A percentile compares a stretch with the other conserved stretches of the same genome.
These are phyloP conservation scores for Lentinus tigrinus DNA, from an alignment of 768 basidiomycete genomes.

Conservation along the genomic window DNA sequence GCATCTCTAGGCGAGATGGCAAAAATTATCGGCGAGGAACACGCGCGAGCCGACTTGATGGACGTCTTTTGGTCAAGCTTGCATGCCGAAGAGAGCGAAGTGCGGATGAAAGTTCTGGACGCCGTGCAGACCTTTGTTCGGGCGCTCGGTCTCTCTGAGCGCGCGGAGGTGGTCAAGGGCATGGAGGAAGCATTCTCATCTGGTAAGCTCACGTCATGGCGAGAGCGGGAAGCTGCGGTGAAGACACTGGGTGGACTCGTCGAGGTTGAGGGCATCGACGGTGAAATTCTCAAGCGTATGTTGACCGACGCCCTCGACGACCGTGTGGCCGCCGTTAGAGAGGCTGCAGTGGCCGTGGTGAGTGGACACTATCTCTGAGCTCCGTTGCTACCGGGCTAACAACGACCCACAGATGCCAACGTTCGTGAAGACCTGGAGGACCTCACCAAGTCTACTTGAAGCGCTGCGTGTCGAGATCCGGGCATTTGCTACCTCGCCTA, in stretches of 20 bases:
- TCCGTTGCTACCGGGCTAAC: background rate
- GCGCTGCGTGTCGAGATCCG: conserved; percentile 18
- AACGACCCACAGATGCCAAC: conserved; percentile 9
- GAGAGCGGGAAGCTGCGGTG: conserved; percentile 73
- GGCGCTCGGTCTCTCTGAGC: conserved; percentile 47
- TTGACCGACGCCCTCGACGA: conserved; percentile 69
- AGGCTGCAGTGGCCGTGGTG: conserved; percentile 66
- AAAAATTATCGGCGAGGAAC: conserved; percentile 73
- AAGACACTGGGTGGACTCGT: conserved; percentile 52
- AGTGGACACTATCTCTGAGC: conserved; percentile 29
- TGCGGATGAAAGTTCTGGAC: conserved; percentile 71
- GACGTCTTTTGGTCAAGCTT: conserved; percentile 67
- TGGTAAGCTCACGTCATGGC: conserved; percentile 66
- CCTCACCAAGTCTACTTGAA: conserved; percentile 11
- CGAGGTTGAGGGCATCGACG: conserved; percentile 39
- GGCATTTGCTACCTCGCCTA: conserved; percentile 15
- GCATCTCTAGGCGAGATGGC: conserved; percentile 90
- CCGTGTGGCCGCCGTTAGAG: conserved; percentile 80
- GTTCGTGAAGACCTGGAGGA: conserved; percentile 20
- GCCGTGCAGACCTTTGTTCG: conserved; percentile 56
- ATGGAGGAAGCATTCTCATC: conserved; percentile 53
- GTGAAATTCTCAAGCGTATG: conserved; percentile 51
- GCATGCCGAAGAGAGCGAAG: conserved; percentile 59
- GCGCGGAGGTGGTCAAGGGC: conserved; percentile 40
- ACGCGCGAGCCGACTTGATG: conserved; percentile 67